A percentile compares a stretch with the other conserved stretches of the same genome.
These are phyloP conservation scores for Mortierella sp. DNA, from an alignment of 371 early-diverging fungal genomes.

Conservation along the genomic window DNA sequence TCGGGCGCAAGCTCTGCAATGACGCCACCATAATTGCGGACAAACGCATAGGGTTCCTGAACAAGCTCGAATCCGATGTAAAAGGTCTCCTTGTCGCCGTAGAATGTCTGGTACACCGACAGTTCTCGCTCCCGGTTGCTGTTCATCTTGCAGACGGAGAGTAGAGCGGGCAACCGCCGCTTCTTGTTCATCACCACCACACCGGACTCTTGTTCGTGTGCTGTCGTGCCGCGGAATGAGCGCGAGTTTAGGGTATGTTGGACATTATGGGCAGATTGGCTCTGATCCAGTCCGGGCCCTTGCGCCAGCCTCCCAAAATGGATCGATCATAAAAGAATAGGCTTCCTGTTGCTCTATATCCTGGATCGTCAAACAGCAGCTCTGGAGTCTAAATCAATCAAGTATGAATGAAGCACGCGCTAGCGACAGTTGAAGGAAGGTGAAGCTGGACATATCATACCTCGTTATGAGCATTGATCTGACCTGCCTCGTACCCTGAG, in stretches of 20 bases:
- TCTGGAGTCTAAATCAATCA: constrained; percentile 60
- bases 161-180: constrained; percentile 61
- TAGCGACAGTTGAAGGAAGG: too few species aligned
- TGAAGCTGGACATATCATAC: too few species aligned
- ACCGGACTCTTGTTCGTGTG: constrained; percentile 77
- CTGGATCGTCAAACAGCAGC: constrained; percentile 66
- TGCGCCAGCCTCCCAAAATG: constrained; percentile 57
- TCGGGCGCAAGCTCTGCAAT: constrained; percentile 64
- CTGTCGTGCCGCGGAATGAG: constrained; percentile 60
- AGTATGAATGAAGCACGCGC: background rate
- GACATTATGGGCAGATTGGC: constrained; percentile 64
- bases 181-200: constrained; percentile 71
- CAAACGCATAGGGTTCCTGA: constrained; percentile 64
- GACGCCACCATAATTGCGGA: constrained; percentile 62
- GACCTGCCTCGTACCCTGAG: constrained; percentile 57
- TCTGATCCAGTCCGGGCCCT: constrained; percentile 61
- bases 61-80: constrained; percentile 67
- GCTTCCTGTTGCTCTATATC: constrained; percentile 68
- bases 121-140: constrained; percentile 34
- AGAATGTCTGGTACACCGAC: constrained; percentile 58
- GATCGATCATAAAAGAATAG: constrained; percentile 78
- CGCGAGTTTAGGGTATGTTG: constrained; percentile 59
- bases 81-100: constrained; percentile 63
- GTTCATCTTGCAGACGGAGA: constrained; percentile 63
- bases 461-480: too few species aligned